Conservation (phyloP, 2,329 filamentous ascomycete species). For the Juglanconis sp. region DNA sequence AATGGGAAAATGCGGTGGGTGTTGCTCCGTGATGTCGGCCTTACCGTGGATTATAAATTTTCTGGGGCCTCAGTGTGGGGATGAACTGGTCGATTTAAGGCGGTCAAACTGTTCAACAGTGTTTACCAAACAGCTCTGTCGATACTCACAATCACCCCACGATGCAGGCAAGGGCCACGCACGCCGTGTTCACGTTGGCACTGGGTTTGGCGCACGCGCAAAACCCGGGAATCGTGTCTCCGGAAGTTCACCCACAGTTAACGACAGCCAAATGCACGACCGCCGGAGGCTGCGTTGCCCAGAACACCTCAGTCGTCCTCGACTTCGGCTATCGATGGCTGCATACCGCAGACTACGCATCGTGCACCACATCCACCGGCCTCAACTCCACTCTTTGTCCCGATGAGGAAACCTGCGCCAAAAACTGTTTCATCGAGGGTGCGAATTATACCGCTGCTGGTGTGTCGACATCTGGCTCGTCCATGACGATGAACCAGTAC, state of each 20-base stretch:
- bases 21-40: background rate
- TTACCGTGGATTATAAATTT: background rate
- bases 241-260: constrained; percentile 41
- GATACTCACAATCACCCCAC: background rate
- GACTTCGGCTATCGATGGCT: constrained; percentile 38
- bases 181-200: background rate
- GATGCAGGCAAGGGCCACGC: constrained; percentile 1
- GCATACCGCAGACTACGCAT: constrained; percentile 29
- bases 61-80: too few species aligned
- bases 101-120: too few species aligned
- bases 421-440: constrained; percentile 48
- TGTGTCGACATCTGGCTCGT: constrained; percentile 23
- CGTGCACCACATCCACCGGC: constrained; percentile 22
- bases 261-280: constrained; percentile 44
- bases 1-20: background rate
- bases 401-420: constrained; percentile 39
- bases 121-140: background rate
- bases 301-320: constrained; percentile 40
- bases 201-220: constrained; percentile 24
- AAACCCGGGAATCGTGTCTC: constrained; percentile 23
- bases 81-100: too few species aligned
- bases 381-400: constrained; percentile 37
- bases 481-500: constrained; percentile 27
- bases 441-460: constrained; percentile 36
- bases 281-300: constrained; percentile 36